Base-by-base conservation (phyloP, 1,284 basidiomycete genomes). In the Taiwanofungus camphoratus region DNA sequence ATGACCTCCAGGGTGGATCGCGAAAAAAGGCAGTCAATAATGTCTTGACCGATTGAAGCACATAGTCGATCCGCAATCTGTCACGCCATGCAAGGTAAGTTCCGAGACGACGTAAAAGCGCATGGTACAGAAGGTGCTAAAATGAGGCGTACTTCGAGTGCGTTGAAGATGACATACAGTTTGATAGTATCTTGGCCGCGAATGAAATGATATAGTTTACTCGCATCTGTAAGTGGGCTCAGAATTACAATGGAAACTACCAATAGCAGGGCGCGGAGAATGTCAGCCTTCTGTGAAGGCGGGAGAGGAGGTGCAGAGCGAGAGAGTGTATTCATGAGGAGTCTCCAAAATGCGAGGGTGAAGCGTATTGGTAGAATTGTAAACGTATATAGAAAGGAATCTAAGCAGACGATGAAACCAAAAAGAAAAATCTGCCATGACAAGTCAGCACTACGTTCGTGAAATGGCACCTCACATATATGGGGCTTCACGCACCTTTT, bases 151-250 rank as follows among this genome's bases (percentile, higher is more conserved):
- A 92, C 92, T 76, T 96, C 93, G 12, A 97, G 74, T 7, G 92
- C 95, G 63, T 98, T 99, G 71, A 98, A 99, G 48, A 99, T 97
- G 50, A 99, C 96, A 68, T 98, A 98, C 42, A 99, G 70, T 69
- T 99, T 99, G 70, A 99, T 94, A 2, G 91, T 95, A 58, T 97
- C 93, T 66, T 99, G 96, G 0, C 95, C 96, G n/a, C 96, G 82
- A 41, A 99, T 97, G 15, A 87, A 89, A 60, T 99, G 96, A 57
- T 99, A 99, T 63, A 99, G 96, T 68, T 96, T 96, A 68, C 92
- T 96, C 9, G 93, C 89, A 60, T 99, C 95, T 4, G 94, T 95
- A 23, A 94, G 72, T 3, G 87, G 81, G 22, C 83, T 73, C 4
- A 98, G 72, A 27, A 94, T 77, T 23, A 79, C 55, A 38, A 95